phyloP scores from a whole-genome alignment of 2,329 filamentous ascomycete species.

The Hypoxylon sp. region DNA sequence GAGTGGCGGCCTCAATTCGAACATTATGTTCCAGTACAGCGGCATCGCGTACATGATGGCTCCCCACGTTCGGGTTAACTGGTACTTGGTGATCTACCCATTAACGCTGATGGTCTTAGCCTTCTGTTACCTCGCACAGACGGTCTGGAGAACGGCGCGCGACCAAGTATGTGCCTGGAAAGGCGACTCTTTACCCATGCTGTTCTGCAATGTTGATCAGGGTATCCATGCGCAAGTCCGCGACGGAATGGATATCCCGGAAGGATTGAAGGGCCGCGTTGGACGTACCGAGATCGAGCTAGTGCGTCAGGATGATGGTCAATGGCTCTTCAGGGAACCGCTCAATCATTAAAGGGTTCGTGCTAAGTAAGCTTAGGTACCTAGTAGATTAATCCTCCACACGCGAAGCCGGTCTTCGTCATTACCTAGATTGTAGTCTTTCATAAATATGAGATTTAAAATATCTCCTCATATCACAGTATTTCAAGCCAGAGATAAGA shows the following conservation, averaged over 20 bases:
- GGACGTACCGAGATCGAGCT: constrained; percentile 56
- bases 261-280: constrained; percentile 55
- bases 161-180: constrained; percentile 59
- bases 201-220: constrained; percentile 57
- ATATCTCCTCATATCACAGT: background rate
- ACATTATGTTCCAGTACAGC: constrained; percentile 50
- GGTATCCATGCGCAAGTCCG: constrained; percentile 53
- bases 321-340: constrained; percentile 56
- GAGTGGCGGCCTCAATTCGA: constrained; percentile 47
- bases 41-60: constrained; percentile 52
- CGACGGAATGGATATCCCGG: constrained; percentile 56
- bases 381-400: background rate
- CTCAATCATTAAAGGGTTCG: constrained; percentile 2
- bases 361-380: background rate
- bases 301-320: constrained; percentile 53
- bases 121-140: constrained; percentile 56
- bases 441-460: background rate
- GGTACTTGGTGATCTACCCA: constrained; percentile 58
- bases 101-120: constrained; percentile 54
- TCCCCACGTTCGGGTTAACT: constrained; percentile 55
- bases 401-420: background rate
- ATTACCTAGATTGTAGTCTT: constrained; percentile 10
- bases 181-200: constrained; percentile 57
- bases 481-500: background rate
- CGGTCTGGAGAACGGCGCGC: constrained; percentile 55